phyloP scores from a whole-genome alignment of 306 rosid species.

The Rosa persica region DNA sequence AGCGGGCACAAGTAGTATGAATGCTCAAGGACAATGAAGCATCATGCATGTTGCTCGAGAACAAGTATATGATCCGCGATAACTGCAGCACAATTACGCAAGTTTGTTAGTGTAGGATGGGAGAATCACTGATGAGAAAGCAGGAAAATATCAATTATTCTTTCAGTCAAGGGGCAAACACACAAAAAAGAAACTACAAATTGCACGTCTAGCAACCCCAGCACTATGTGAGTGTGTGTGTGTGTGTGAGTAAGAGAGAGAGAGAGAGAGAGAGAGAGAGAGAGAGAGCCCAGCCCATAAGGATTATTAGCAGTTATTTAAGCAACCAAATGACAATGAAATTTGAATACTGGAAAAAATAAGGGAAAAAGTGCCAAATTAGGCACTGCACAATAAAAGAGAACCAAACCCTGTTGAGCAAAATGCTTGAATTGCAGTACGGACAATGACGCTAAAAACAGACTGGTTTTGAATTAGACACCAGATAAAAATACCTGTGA shows the following conservation, averaged over 20 bases:
- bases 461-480: constrained; percentile 1
- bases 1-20: constrained; percentile 97
- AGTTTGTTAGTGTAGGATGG: constrained; percentile 19
- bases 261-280: not conserved
- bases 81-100: constrained; percentile 57
- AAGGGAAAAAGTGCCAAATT: not conserved
- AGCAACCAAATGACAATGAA: not conserved
- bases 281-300: not conserved
- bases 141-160: not conserved
- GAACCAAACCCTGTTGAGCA: not conserved
- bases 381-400: not conserved
- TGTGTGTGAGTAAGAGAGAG: no score
- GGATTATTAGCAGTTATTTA: not conserved
- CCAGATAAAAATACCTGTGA: constrained; percentile 59
- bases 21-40: constrained; percentile 94
- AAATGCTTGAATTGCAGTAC: not conserved
- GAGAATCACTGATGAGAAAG: constrained; percentile 1
- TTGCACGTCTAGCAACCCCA: not conserved
- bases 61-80: constrained; percentile 92
- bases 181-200: not conserved
- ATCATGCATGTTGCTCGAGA: constrained; percentile 98
- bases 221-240: not conserved
- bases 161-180: not conserved
- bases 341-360: not conserved
- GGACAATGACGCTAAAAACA: constrained; percentile 8